Conservation (phyloP, 768 basidiomycete genomes). For the Leccinum sublutescens region DNA sequence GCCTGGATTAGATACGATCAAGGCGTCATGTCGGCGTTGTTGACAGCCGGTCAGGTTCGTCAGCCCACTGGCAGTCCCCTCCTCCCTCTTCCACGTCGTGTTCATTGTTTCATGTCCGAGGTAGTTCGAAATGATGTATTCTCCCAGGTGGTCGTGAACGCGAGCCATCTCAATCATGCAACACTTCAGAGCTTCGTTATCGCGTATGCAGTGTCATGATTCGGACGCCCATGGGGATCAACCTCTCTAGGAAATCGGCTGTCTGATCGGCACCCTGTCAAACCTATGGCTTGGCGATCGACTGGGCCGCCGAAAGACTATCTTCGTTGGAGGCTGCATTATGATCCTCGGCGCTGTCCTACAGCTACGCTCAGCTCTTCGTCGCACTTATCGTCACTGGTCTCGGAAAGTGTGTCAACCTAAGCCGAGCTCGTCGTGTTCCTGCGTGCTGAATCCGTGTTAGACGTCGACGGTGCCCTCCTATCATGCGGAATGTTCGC, state of each 20-base stretch:
- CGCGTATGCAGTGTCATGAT: background rate
- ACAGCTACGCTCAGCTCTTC: conserved; percentile 59
- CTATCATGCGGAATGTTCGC: conserved; percentile 67
- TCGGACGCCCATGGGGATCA: background rate
- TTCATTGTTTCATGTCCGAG: conserved; percentile 1
- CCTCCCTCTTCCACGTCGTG: background rate
- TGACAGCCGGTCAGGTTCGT: conserved; percentile 51
- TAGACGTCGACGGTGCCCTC: conserved; percentile 49
- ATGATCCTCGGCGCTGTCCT: conserved; percentile 65
- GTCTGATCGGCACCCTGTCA: conserved; percentile 59
- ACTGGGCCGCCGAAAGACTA: conserved; percentile 58
- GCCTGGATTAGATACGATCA: conserved; percentile 53
- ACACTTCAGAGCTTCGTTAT: conserved; percentile 54
- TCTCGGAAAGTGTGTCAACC: conserved; percentile 54
- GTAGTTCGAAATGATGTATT: conserved; percentile 55
- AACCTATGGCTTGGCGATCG: conserved; percentile 61
- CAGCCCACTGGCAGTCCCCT: background rate
- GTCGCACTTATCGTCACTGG: conserved; percentile 62
- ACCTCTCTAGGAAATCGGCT: conserved; percentile 56
- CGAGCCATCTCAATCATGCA: conserved; percentile 42
- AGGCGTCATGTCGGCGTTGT: conserved; percentile 66
- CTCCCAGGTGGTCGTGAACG: conserved; percentile 48
- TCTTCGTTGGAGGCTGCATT: conserved; percentile 54
- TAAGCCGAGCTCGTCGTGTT: background rate
- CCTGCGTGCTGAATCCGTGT: background rate